phyloP scores from a whole-genome alignment of 768 basidiomycete species.

The Holtermannia corniformis region DNA sequence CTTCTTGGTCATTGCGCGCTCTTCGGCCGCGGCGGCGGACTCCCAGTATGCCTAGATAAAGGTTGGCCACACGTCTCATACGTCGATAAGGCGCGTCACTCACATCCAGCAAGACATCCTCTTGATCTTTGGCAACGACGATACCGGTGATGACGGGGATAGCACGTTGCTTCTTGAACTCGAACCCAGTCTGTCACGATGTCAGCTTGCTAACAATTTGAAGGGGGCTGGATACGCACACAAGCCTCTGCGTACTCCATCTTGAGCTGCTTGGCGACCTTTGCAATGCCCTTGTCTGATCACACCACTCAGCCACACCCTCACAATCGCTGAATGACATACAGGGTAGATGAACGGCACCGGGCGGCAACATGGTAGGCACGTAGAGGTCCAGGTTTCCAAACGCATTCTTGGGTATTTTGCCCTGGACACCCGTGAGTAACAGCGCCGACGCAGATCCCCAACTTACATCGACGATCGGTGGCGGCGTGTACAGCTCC shows the following conservation, averaged over 20 bases:
- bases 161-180: slow-evolving; percentile 87
- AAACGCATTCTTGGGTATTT: slow-evolving; percentile 87
- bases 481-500: slow-evolving; percentile 64
- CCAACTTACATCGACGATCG: slow-evolving; percentile 66
- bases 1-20: slow-evolving; percentile 64
- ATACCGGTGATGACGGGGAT: slow-evolving; percentile 76
- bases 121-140: slow-evolving; percentile 74
- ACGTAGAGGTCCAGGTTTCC: slow-evolving; percentile 96
- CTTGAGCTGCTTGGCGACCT: slow-evolving; percentile 74
- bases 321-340: slow-evolving; percentile 40
- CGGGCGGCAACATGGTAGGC: slow-evolving; percentile 83
- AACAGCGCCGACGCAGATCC: not conserved
- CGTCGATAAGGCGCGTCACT: slow-evolving; percentile 16
- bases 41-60: slow-evolving; percentile 79
- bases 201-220: not conserved
- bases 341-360: slow-evolving; percentile 87
- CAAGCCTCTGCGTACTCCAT: slow-evolving; percentile 93
- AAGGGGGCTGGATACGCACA: slow-evolving; percentile 49
- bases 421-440: slow-evolving; percentile 52
- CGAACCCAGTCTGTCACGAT: slow-evolving; percentile 70
- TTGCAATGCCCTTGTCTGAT: slow-evolving; percentile 73
- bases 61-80: not conserved
- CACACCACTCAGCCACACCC: slow-evolving; percentile 5
- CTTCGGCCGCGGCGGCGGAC: slow-evolving; percentile 64
- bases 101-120: slow-evolving; percentile 65